Conservation (phyloP, 139 green algal species). For the Picocystis salinarum region DNA sequence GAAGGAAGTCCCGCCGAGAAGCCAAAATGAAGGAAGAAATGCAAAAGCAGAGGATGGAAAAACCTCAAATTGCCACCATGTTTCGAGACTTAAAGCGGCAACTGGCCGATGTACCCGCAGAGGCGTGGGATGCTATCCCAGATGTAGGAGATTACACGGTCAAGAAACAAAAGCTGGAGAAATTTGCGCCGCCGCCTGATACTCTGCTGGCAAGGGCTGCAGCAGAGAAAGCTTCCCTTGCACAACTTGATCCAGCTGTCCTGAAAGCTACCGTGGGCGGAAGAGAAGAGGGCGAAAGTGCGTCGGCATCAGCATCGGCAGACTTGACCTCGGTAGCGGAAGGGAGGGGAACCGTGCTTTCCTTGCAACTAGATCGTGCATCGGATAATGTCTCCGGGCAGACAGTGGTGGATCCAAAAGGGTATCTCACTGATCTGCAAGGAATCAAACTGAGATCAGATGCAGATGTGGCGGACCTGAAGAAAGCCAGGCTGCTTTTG, state of each 20-base stretch:
- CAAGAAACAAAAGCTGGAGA: conserved; percentile 55
- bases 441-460: conserved; percentile 47
- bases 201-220: conserved; percentile 53
- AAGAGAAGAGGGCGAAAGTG: conserved; percentile 3
- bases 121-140: conserved; percentile 82
- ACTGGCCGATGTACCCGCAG: conserved; percentile 46
- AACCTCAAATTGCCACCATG: conserved; percentile 96
- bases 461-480: conserved; percentile 93
- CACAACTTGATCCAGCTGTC: no score
- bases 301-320: conserved; percentile 28
- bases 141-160: conserved; percentile 96
- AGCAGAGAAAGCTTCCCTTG: conserved; percentile 38
- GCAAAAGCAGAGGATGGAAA: conserved; percentile 75
- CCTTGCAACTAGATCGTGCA: conserved; percentile 85
- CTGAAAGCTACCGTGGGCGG: no score
- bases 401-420: conserved; percentile 94
- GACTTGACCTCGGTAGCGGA: conserved; percentile 83
- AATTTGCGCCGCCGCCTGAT: conserved; percentile 77
- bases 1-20: conserved; percentile 35
- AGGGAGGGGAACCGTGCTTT: conserved; percentile 63
- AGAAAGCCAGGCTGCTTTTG: conserved; percentile 87
- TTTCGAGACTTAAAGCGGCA: conserved; percentile 93
- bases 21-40: conserved; percentile 62
- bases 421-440: conserved; percentile 92
- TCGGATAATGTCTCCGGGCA: conserved; percentile 74